Conservation (phyloP, 148 eudicot species). For the Simmondsia chinensis region DNA sequence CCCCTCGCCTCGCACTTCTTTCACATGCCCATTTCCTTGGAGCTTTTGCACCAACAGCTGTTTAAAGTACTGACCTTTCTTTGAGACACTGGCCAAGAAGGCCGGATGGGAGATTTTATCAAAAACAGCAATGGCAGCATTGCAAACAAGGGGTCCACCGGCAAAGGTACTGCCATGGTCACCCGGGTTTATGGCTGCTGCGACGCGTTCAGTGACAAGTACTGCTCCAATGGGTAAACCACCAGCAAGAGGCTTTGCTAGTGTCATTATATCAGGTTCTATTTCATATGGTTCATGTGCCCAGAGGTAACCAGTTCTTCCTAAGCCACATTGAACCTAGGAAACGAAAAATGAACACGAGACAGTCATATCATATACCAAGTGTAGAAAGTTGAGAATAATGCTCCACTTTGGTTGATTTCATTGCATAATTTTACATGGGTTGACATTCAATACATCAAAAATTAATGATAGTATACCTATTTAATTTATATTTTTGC, state of each 20-base stretch:
- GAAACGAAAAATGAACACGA: slow-evolving; percentile 1
- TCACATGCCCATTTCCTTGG: slow-evolving; percentile 60
- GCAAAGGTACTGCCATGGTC: slow-evolving; percentile 99
- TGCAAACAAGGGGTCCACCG: slow-evolving; percentile 75
- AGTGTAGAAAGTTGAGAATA: too few species aligned
- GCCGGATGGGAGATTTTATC: slow-evolving; percentile 58
- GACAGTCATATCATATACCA: slow-evolving; percentile 3
- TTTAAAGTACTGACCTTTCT: slow-evolving; percentile 56
- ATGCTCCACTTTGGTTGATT: too few species aligned
- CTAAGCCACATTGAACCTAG: slow-evolving; percentile 93
- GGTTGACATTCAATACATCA: too few species aligned
- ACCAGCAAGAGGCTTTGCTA: slow-evolving; percentile 90
- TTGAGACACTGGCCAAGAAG: slow-evolving; percentile 47
- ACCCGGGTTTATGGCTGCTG: slow-evolving; percentile 50
- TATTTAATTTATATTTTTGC: too few species aligned
- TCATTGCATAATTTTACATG: too few species aligned
- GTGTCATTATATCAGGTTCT: slow-evolving; percentile 84
- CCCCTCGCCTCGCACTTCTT: slow-evolving; percentile 71
- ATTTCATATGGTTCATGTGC: slow-evolving; percentile 70
- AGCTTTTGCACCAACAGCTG: slow-evolving; percentile 37
- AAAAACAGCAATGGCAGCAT: slow-evolving; percentile 52
- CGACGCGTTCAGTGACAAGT: slow-evolving; percentile 58
- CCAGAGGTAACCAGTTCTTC: slow-evolving; percentile 90
- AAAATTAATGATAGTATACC: too few species aligned
- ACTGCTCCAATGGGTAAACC: slow-evolving; percentile 90